Percentiles rank a stretch among this genome's conserved stretches.
Conservation (phyloP, 176 grass and related monocot species). For the Carex parvula region DNA sequence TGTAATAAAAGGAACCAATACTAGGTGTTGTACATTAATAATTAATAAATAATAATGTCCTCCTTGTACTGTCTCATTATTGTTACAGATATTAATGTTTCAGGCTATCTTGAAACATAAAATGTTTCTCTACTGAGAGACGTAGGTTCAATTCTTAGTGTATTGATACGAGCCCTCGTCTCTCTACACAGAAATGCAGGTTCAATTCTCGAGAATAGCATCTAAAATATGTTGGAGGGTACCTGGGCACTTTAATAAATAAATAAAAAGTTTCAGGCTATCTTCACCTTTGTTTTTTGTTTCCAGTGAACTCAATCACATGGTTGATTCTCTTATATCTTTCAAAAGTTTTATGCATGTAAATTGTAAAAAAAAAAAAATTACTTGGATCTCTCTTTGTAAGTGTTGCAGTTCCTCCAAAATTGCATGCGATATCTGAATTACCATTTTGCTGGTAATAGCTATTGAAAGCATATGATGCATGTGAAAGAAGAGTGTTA, state of each 20-base stretch:
- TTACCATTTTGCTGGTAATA: conserved; percentile 99
- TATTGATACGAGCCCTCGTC: too few relatives aligned
- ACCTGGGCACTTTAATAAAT: too few relatives aligned
- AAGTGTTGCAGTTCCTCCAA: conserved; percentile 68
- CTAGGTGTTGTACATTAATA: background rate
- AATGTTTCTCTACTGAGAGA: too few relatives aligned
- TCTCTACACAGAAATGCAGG: too few relatives aligned
- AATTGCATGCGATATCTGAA: conserved; percentile 86
- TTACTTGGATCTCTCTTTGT: conserved; percentile 75
- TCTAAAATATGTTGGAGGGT: too few relatives aligned
- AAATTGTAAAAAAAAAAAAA: background rate
- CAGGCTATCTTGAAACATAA: too few relatives aligned
- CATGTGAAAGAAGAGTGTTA: conserved; percentile 72
- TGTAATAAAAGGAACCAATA: background rate
- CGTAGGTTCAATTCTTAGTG: too few relatives aligned
- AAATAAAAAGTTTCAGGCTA: background rate
- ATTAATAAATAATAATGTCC: background rate
- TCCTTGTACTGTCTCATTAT: background rate
- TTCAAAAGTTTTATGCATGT: background rate
- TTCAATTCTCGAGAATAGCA: too few relatives aligned
- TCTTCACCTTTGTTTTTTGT: background rate
- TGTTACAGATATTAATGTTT: background rate
- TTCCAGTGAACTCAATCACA: background rate
- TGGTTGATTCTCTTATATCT: background rate
- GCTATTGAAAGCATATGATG: conserved; percentile 93